Base-by-base conservation (phyloP, 139 green algal genomes). In the Chlorokybus atmophyticus region DNA sequence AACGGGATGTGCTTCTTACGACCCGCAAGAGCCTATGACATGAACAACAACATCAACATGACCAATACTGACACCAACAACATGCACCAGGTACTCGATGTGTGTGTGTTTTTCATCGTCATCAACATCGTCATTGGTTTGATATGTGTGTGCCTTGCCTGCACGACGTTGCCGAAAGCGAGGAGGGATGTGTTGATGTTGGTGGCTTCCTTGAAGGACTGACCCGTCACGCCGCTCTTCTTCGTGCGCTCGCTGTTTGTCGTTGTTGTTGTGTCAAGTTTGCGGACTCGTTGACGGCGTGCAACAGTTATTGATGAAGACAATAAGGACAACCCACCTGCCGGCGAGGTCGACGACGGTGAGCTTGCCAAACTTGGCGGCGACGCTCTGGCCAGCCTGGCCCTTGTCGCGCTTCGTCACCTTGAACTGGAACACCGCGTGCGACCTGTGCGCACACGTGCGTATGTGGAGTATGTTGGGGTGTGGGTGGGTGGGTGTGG, bases 151-250 rank as follows among this genome's bases (percentile, higher is more conserved):
- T 14, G 14, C 35, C 35, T 44, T 14, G 14, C 35, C 35, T 44
- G 17, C 14, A 75, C 39, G 21, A 61, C 54, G 25, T 75, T 62
- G 14, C 59, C 66, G 28, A 75, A 47, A 6, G 53, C 52, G 19
- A 75, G 59, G 39, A 75, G 40, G 14, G 59, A 69, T 2, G n/a
- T 42, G 50, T 75, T 75, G 41, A 75, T 75, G 40, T 56, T 55
- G 4, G 44, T 61, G 14, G 59, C 66, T 50, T 75, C 66, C 50
- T 55, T 66, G 53, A 75, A 66, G 19, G 35, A 30, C 25, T 32
- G 30, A 17, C 53, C 59, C 26, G 4, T 4, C 4, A 50, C 47
- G 5, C 55, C 48, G 17, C 32, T 39, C 24, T 61, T 57, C 59
- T 75, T 66, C 6, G 44, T 29, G 31, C 66, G 60, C 55, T 75